Evolutionary conservation across 805 yeast genomes (phyloP).

Genomic region (Saccharomycopsis microspora): DNA sequence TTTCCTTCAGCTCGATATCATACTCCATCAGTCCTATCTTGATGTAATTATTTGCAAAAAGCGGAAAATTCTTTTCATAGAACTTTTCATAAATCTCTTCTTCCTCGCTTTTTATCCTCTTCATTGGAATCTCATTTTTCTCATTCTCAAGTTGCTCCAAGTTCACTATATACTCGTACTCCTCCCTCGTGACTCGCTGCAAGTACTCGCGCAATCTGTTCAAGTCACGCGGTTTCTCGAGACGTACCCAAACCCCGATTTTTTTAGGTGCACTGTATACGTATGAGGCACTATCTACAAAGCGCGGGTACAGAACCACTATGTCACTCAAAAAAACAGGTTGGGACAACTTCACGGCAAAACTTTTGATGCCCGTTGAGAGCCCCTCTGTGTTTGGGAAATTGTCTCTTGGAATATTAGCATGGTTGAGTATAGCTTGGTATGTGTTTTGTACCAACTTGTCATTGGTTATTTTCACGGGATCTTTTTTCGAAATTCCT

Average conservation of each 20-base stretch:
- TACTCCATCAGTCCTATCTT: conserved; percentile 15
- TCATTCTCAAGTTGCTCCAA: conserved; percentile 3
- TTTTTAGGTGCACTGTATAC: conserved; percentile 29
- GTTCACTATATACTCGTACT: conserved; percentile 9
- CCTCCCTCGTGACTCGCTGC: conserved; percentile 3
- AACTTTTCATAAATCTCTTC: conserved; percentile 13
- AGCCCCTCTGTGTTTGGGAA: not conserved
- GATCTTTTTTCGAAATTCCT: not conserved
- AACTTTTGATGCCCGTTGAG: conserved; percentile 15
- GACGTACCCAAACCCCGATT: conserved; percentile 23
- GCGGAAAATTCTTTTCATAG: conserved; percentile 13
- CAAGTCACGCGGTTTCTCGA: conserved; percentile 16
- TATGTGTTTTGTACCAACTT: conserved; percentile 13
- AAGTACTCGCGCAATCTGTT: not conserved
- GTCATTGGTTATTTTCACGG: not conserved
- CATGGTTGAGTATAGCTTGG: conserved; percentile 10
- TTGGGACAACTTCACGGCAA: conserved; percentile 27
- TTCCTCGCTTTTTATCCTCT: conserved; percentile 10
- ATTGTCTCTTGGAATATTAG: conserved; percentile 13
- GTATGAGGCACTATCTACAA: conserved; percentile 25
- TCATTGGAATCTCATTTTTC: conserved; percentile 11
- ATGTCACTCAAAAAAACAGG: conserved; percentile 28
- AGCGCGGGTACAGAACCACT: conserved; percentile 26
- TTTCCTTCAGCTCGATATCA: not conserved
- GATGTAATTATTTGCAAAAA: conserved; percentile 8